Evolutionary conservation across 1,139 yeast species (phyloP).

Genomic region (Tardiomyces blankii): DNA sequence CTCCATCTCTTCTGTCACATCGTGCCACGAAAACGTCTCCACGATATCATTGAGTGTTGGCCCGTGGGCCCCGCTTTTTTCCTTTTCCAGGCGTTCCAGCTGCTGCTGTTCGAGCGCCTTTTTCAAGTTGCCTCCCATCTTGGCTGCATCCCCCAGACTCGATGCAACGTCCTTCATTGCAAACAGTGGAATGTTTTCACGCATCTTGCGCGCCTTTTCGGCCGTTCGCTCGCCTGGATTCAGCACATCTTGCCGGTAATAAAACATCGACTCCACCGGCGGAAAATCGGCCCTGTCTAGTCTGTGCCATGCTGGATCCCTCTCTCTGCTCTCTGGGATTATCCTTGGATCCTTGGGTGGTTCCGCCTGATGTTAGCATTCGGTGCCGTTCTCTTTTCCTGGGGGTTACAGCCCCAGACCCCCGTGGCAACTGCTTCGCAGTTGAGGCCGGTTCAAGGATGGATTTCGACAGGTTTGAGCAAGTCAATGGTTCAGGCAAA

Average conservation of each 20-base stretch:
- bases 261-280: not conserved
- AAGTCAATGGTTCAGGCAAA: too few species aligned
- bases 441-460: too few species aligned
- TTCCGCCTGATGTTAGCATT: too few species aligned
- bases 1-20: not conserved
- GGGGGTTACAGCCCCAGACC: too few species aligned
- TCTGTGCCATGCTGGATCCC: not conserved
- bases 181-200: not conserved
- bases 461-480: too few species aligned
- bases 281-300: not conserved
- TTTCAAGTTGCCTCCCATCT: not conserved
- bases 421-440: too few species aligned
- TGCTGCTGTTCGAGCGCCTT: not conserved
- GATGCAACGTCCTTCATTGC: not conserved
- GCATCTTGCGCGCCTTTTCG: not conserved
- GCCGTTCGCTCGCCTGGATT: not conserved
- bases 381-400: too few species aligned
- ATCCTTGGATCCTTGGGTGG: not conserved
- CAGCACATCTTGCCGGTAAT: not conserved
- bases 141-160: not conserved
- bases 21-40: not conserved
- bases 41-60: not conserved
- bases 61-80: not conserved
- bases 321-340: not conserved
- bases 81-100: not conserved